Evolutionary conservation across 2,329 filamentous ascomycete species (phyloP), one percentile per base, ranked within the genome.

Genomic region (Cryphonectria nitschkei): DNA sequence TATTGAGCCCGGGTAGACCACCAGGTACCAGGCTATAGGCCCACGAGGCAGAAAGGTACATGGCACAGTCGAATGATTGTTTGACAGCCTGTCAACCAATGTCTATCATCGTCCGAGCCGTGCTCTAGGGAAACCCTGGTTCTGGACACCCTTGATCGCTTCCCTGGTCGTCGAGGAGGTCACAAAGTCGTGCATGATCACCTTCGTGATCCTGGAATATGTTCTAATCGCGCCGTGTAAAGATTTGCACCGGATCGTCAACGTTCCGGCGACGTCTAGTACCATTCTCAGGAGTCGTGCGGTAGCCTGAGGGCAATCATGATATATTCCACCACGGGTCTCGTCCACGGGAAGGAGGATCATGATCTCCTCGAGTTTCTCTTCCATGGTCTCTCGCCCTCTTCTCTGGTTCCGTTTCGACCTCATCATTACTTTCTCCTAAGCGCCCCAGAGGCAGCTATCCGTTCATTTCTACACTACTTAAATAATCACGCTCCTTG

Each of bases 401-500:
- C 64, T 32, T 19, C 65, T 70, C 70, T 65, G 63, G 39, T 67
- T 37, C 63, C 39, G 11, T 67, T 34, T 32, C 16, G 29, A 34
- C 61, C 43, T 26, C 64, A 26, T 46, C 54, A 66, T 32, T 63
- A 19, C 32, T 67, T 60, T 52, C 60, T n/a, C n/a, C 6, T n/a
- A 65, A 65, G 70, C 70, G 64, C 70, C 70, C 70, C n/a, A 72
- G 70, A 13, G 70, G 70, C 64, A 58, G 70, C 70, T 69, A 63
- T 70, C 63, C 67, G 54, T 72, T 72, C 70, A 32, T 69, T 69
- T 72, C 6, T 50, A 41, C 22, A 67, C 32, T 58, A 39, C 68
- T 43, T 46, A 26, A 52, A 52, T 66, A 65, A 29, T 65, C 66
- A 19, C 46, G 46, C 70, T 60, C 46, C 67, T 64, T 63, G 26